Evolutionary conservation across 371 early-diverging fungal genomes (phyloP).

Genomic region (Mortierella sp.): DNA sequence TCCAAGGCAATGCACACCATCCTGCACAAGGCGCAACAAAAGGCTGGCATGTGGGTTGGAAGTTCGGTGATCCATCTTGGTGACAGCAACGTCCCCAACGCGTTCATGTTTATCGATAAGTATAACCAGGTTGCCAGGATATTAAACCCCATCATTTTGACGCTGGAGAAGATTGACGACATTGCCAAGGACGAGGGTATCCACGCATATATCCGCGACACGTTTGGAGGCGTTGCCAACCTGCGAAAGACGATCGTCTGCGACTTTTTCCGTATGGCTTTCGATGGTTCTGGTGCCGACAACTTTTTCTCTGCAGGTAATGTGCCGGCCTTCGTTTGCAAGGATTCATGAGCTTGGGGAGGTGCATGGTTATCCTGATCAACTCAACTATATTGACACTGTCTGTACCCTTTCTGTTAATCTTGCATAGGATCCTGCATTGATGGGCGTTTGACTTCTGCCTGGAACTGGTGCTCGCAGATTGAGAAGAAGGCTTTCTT

Average conservation of each 20-base stretch:
- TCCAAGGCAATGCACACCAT: conserved; percentile 92
- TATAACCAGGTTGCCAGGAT: conserved; percentile 97
- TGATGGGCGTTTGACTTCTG: conserved; percentile 95
- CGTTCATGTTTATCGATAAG: conserved; percentile 97
- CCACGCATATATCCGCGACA: conserved; percentile 72
- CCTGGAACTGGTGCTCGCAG: conserved; percentile 97
- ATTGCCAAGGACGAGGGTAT: conserved; percentile 72
- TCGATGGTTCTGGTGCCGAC: conserved; percentile 97
- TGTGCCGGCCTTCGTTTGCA: neutral
- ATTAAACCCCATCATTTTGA: conserved; percentile 87
- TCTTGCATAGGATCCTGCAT: conserved; percentile 79
- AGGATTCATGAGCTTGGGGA: neutral
- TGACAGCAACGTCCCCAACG: conserved; percentile 93
- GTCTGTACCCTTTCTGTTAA: neutral
- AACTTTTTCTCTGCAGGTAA: conserved; percentile 96
- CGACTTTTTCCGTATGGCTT: conserved; percentile 96
- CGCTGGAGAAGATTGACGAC: conserved; percentile 81
- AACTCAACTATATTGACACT: neutral
- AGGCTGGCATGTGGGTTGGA: conserved; percentile 94
- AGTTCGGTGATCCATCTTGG: conserved; percentile 96
- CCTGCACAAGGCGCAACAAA: conserved; percentile 88
- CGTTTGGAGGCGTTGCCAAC: conserved; percentile 76
- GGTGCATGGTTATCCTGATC: neutral
- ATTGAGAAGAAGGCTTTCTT: conserved; percentile 96
- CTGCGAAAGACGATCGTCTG: conserved; percentile 82